A percentile compares a stretch with the other conserved stretches of the same genome.
Conservation (phyloP, 257 asterid genomes). For the Leptodermis oblonga region DNA sequence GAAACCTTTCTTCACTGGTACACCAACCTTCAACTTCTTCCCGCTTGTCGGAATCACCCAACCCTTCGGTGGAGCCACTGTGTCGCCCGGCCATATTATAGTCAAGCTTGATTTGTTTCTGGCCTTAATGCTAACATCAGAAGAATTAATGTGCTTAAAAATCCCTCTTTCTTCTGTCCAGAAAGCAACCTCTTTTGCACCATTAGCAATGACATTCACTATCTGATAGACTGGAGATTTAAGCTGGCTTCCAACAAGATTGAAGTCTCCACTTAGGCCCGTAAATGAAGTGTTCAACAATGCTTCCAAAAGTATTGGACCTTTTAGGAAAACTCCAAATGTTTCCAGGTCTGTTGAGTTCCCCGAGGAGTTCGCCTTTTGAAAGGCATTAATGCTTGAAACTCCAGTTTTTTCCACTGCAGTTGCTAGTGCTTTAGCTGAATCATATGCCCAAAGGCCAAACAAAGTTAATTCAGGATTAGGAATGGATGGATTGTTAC, state of each 20-base stretch:
- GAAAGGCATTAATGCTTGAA: constrained; percentile 13
- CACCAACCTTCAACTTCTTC: constrained; percentile 39
- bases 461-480: constrained; percentile 23
- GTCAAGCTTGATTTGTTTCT: neutral
- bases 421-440: constrained; percentile 44
- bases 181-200: neutral
- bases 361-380: constrained; percentile 18
- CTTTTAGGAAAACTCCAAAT: neutral
- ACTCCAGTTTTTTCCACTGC: constrained; percentile 35
- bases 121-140: neutral
- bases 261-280: constrained; percentile 31
- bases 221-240: neutral
- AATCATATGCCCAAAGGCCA: constrained; percentile 55
- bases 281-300: neutral
- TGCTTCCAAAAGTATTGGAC: neutral
- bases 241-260: neutral
- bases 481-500: constrained; percentile 15
- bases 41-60: constrained; percentile 43
- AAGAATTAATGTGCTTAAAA: neutral
- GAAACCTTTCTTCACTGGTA: constrained; percentile 33
- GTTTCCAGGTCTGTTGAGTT: constrained; percentile 7
- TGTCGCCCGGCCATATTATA: constrained; percentile 51
- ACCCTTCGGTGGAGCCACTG: constrained; percentile 34
- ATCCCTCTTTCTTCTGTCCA: neutral
- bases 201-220: neutral